Conservation (phyloP, 805 yeast species). For the Millerozyma acaciae region DNA sequence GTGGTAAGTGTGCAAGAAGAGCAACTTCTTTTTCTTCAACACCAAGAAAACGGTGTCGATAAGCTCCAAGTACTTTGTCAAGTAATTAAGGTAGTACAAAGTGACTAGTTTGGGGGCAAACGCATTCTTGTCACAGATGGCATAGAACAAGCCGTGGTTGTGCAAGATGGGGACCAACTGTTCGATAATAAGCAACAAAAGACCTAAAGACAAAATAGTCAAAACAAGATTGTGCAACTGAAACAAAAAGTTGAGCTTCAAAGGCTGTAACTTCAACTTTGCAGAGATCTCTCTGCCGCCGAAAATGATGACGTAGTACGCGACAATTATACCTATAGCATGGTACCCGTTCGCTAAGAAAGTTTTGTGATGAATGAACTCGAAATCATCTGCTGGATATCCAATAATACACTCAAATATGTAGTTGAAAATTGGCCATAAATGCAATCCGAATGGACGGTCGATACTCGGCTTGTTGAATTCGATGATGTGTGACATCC, state of each 20-base stretch:
- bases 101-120: conserved; percentile 83
- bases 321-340: conserved; percentile 42
- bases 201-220: conserved; percentile 61
- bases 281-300: conserved; percentile 74
- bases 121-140: conserved; percentile 73
- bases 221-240: conserved; percentile 81
- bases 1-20: conserved; percentile 93
- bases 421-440: conserved; percentile 65
- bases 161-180: conserved; percentile 78
- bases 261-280: conserved; percentile 51
- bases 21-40: conserved; percentile 83
- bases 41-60: conserved; percentile 90
- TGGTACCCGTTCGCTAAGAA: conserved; percentile 63
- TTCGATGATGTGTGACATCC: conserved; percentile 18
- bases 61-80: conserved; percentile 85
- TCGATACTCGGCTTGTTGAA: conserved; percentile 33
- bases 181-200: conserved; percentile 72
- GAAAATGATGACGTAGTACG: conserved; percentile 38
- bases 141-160: conserved; percentile 73
- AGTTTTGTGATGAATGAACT: conserved; percentile 60
- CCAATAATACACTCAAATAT: conserved; percentile 45
- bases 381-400: conserved; percentile 62
- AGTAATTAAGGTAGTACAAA: conserved; percentile 84
- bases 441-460: conserved; percentile 52
- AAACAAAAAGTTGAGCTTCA: conserved; percentile 71